Base-by-base conservation (phyloP, 116 monocot species). In the Iris pallida region DNA sequence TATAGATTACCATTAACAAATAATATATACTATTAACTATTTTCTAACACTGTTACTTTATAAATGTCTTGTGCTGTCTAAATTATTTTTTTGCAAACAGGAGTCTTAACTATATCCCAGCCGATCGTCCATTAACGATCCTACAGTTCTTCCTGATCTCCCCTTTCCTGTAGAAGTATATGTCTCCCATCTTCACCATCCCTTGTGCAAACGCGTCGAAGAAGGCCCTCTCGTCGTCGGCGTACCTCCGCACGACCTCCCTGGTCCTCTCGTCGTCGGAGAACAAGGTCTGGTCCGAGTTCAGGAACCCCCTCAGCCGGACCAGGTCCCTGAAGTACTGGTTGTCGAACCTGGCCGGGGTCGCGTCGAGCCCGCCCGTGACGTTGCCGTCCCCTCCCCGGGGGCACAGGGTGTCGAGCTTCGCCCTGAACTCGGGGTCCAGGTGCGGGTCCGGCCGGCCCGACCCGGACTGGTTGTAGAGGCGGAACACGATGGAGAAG, bases 131-230 rank as follows among this genome's bases (percentile, higher is more conserved):
- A 30, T 30, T 30, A 30, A 30, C 84, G 5, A 78, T 71, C 42
- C 91, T 78, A 16, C 84, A 87, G 53, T 90, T 87, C 70, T 70
- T 75, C 72, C 93, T 69, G 6, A 90, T 76, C 75, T 90, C 93
- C 0, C 87, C 90, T 12, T 64, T 63, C 60, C 49, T 53, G 0
- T 69, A 71, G 0, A 71, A 71, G 60, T 78, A 87, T 69, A 93
- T 42, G 55, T 87, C 93, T 3, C 93, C 93, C 86, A 93, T 81
- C 75, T 53, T 93, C 20, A 93, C 59, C 93, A 93, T 93, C 51
- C 89, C 93, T 54, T 85, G 74, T 7, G 79, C 82, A 54, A 87
- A 93, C 13, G 86, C 89, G 12, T 42, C 11, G 59, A 87, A 93
- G 70, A 93, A 93, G 0, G 81, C 87, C 2, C 49, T 65, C 66